Evolutionary conservation across 192 early-diverging fungal genomes (phyloP).

Genomic region (Coemansia sp.): DNA sequence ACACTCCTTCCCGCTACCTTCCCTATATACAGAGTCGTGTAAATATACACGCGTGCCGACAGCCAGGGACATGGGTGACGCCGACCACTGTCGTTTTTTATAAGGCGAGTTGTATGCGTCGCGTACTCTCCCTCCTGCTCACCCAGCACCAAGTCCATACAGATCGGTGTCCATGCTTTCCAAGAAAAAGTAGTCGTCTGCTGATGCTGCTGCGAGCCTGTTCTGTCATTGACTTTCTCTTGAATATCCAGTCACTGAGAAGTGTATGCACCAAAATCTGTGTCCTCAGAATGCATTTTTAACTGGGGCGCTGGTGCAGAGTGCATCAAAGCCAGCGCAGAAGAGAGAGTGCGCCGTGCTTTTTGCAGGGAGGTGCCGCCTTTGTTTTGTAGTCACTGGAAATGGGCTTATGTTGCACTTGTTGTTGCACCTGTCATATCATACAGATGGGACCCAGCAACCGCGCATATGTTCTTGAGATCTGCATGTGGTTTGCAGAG

Average conservation of each 20-base stretch:
- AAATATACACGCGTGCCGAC: not conserved
- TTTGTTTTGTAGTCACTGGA: not conserved
- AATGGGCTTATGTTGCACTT: not conserved
- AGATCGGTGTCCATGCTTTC: constrained; percentile 9
- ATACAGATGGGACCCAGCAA: not conserved
- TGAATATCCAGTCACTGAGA: not conserved
- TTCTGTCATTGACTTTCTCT: not conserved
- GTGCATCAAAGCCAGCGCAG: not conserved
- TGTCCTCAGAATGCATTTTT: constrained; percentile 14
- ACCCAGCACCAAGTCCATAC: not conserved
- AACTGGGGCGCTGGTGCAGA: constrained; percentile 6
- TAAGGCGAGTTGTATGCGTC: not conserved
- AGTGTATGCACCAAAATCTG: constrained; percentile 8
- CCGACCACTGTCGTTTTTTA: not conserved
- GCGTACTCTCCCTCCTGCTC: constrained; percentile 1
- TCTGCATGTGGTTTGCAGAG: not conserved
- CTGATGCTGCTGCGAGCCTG: not conserved
- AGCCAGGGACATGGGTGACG: not conserved
- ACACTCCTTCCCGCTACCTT: constrained; percentile 2
- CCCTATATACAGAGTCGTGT: not conserved
- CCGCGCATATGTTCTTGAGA: not conserved
- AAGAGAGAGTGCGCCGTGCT: not conserved
- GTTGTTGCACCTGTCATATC: not conserved
- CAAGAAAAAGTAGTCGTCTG: not conserved
- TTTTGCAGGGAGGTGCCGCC: not conserved